Conservation (phyloP, 352 stramenopile species). For the Lagenidium sp. region DNA sequence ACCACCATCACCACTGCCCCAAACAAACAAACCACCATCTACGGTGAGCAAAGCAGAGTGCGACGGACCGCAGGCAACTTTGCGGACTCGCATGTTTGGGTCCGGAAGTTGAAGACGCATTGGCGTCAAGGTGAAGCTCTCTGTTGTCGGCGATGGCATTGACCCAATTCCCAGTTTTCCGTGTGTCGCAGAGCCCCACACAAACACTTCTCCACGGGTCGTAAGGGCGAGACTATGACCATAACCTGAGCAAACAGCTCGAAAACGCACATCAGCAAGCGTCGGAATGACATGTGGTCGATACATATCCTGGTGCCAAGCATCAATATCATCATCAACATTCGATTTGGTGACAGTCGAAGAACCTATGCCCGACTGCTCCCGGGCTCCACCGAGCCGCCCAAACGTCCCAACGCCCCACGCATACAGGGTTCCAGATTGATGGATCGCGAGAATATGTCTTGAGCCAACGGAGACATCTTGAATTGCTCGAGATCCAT, state of each 20-base stretch:
- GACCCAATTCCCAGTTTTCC: conserved; percentile 61
- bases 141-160: conserved; percentile 15
- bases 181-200: conserved; percentile 60
- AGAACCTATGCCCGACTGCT: too few species aligned
- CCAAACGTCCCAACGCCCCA: conserved; percentile 72
- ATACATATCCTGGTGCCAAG: conserved; percentile 48
- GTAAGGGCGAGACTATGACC: conserved; percentile 61
- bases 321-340: conserved; percentile 18
- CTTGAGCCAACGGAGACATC: conserved; percentile 56
- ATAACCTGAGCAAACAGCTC: conserved; percentile 49
- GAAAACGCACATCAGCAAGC: conserved; percentile 37
- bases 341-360: background rate
- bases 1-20: conserved; percentile 61
- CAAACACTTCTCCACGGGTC: conserved; percentile 52
- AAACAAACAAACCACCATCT: conserved; percentile 56
- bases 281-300: conserved; percentile 31
- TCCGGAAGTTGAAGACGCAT: conserved; percentile 26
- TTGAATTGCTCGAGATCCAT: conserved; percentile 42
- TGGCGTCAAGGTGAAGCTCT: conserved; percentile 60
- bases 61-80: conserved; percentile 67
- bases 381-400: conserved; percentile 26
- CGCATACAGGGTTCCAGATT: conserved; percentile 49
- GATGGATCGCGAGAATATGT: conserved; percentile 54
- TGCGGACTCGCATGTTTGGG: conserved; percentile 23
- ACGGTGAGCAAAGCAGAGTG: conserved; percentile 60